Base-by-base conservation (phyloP, 495 filamentous ascomycete species). In the Penicillium egyptiacum region DNA sequence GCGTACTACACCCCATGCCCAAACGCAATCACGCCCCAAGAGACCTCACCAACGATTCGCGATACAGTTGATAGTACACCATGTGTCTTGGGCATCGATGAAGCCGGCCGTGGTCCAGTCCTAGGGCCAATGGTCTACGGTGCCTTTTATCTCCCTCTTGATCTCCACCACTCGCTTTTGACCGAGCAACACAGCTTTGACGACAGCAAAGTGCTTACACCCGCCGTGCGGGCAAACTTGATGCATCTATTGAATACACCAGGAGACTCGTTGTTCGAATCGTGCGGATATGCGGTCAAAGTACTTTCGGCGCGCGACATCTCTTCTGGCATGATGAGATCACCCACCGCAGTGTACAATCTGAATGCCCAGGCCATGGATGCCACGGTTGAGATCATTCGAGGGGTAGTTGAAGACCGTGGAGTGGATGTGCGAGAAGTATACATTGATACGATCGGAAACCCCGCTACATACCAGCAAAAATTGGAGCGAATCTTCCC, bases 291-390 rank as follows among this genome's bases (percentile, higher is more conserved):
- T 85, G 91, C 90, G 10, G 83, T 88, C 5, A 84, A 87, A 5
- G 74, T 87, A 12, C 86, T 98, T 53, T 96, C 91, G 4, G 90
- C 92, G 14, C 84, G 90, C 35, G 89, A 93, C 70, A 96, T 96
- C 51, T 81, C 82, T 19, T 80, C 90, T 2, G 85, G 87, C 48
- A 95, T 96, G 88, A 81, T 96, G 69, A 79, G 81, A 26, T 79
- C 91, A 12, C 60, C 70, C 40, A 70, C 71, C 0, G 81, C 79
- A 4, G 76, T 79, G 0, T 96, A 96, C 74, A 98, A 98, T 67
- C 80, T 98, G 53, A 98, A 98, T 73, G 91, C 92, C n/a, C 94
- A 98, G 71, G 94, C 94, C 1, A 88, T 96, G 82, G 93, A 98
- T 73, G 91, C 94, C 0, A 98, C 94, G 1, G 82, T 95, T n/a